Evolutionary conservation across 2,329 filamentous ascomycete genomes (phyloP), one percentile per base, ranked within the genome.

Genomic region (Mariannaea sp.): DNA sequence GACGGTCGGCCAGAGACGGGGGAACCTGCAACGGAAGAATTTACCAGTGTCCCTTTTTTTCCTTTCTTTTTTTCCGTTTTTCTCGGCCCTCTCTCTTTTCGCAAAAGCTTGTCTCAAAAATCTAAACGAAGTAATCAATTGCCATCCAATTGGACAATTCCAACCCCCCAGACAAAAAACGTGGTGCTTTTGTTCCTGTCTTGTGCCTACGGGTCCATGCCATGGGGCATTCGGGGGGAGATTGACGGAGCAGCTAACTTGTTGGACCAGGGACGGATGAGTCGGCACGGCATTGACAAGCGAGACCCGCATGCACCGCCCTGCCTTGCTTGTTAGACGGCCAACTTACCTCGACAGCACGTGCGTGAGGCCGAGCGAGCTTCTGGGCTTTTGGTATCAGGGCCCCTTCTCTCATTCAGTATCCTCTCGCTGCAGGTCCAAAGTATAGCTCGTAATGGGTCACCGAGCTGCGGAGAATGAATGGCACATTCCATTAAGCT

Each of bases 261-360:
- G n/a, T n/a, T n/a, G n/a, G n/a, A n/a, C n/a, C n/a, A n/a, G n/a
- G n/a, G n/a, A n/a, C 61, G 61, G 61, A 64, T 64, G 36, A 55
- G 35, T 49, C 61, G 61, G 61, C 61, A 64, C 58, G 30, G 30
- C 17, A 50, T 46, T 53, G 35, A 49, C 46, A 49, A 29, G 22
- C 38, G n/a, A n/a, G n/a, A n/a, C n/a, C n/a, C n/a, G n/a, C n/a
- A n/a, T n/a, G n/a, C n/a, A n/a, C 46, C 46, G 43, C 29, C 49
- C 20, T 45, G 29, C 47, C 48, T 44, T 26, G 35, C 27, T 27
- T 7, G 14, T 8, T 41, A 7, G 36, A 17, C n/a, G n/a, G n/a
- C n/a, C n/a, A n/a, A n/a, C n/a, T n/a, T 30, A 12, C 22, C 29
- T 26, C 14, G n/a, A 20, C 14, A 43, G n/a, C 61, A 64, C 61